Evolutionary conservation across 768 basidiomycete species (phyloP), one percentile per base, ranked within the genome.

Genomic region (Naganishia vishniacii): DNA sequence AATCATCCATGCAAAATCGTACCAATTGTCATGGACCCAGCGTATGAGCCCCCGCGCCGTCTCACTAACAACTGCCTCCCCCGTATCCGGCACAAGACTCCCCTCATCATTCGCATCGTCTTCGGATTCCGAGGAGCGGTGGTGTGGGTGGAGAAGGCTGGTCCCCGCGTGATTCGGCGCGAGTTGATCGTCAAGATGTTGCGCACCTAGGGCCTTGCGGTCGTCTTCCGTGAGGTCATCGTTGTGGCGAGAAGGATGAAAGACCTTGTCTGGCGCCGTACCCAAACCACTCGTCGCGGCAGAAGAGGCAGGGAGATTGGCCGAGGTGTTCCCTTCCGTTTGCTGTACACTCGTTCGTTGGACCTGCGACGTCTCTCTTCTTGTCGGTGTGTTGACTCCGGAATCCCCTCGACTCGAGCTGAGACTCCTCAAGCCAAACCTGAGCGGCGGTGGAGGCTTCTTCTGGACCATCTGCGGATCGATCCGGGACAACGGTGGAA

Each of bases 401-500:
- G 53, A 56, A 23, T 37, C 53, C 3, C 20, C 31, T 6, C 16
- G 32, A 13, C 18, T 37, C 23, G n/a, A 34, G 26, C 31, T 34
- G n/a, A 56, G 68, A 25, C 65, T 70, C 18, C 68, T 56, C 34
- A 56, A 25, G 6, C 34, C 32, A 56, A 56, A 56, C 23, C 53
- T 64, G 15, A 70, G 60, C 5, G 73, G 64, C 2, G 69, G 62
- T 7, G 72, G 72, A 13, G 73, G 61, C 15, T 63, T 32, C 53
- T 69, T 51, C 44, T 77, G 75, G 1, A 64, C 61, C 11, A 73
- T 49, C 34, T 60, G 58, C 0, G 74, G 75, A 37, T 77, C 71
- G 11, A 74, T 69, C 5, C 75, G 64, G 0, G 75, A 77, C 3
- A 69, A 71, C 6, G 74, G 68, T 3, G 75, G 75, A 4, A 77